Evolutionary conservation across 306 rosid genomes (phyloP).

Genomic region (Vigna hirtella): DNA sequence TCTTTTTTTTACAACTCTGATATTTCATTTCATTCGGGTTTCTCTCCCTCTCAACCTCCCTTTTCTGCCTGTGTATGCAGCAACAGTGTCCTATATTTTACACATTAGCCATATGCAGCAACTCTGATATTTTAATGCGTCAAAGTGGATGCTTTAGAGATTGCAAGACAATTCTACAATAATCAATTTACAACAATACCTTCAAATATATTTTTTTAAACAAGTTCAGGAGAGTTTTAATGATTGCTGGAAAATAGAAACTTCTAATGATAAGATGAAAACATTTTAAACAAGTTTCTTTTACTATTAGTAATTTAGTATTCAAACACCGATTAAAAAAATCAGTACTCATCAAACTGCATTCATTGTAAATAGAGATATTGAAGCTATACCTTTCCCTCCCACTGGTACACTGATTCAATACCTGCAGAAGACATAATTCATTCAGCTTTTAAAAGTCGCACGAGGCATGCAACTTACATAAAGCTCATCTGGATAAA

Average conservation of each 20-base stretch:
- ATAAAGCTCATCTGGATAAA: neutral
- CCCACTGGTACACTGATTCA: constrained; percentile 86
- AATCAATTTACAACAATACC: constrained; percentile 33
- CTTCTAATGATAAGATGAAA: constrained; percentile 9
- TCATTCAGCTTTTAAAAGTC: constrained; percentile 13
- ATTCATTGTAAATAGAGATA: constrained; percentile 1
- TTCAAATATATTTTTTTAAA: neutral
- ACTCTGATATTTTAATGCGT: neutral
- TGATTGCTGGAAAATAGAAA: neutral
- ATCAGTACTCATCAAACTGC: constrained; percentile 17
- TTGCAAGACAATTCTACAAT: constrained; percentile 12
- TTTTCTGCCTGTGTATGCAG: neutral
- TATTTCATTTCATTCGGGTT: neutral
- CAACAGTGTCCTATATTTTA: neutral
- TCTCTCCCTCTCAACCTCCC: neutral
- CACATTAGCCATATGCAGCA: neutral
- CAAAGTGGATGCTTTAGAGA: neutral
- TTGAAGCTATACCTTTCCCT: constrained; percentile 78
- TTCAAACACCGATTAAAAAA: neutral
- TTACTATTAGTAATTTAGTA: constrained; percentile 5
- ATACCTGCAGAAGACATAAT: constrained; percentile 66
- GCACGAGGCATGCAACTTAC: constrained; percentile 9
- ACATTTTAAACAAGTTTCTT: neutral
- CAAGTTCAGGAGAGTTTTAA: neutral
- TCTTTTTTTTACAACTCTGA: neutral